phyloP scores from a whole-genome alignment of 1,284 basidiomycete genomes.

The Malassezia yamatoensis region DNA sequence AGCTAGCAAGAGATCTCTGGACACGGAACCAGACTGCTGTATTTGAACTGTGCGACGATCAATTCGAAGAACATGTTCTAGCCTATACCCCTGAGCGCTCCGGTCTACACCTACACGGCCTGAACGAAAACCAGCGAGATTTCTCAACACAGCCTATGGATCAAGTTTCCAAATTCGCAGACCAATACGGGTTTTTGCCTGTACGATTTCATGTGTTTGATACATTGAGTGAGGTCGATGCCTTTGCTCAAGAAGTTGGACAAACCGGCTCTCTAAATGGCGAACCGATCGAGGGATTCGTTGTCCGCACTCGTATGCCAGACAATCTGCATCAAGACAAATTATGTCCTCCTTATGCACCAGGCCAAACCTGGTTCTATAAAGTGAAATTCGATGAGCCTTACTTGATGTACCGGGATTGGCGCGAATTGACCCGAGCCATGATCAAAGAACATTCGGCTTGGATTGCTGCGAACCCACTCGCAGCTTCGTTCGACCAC shows the following conservation, averaged over 20 bases:
- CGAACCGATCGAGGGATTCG: slow-evolving; percentile 86
- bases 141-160: slow-evolving; percentile 58
- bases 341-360: slow-evolving; percentile 34
- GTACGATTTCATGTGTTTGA: slow-evolving; percentile 60
- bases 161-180: slow-evolving; percentile 66
- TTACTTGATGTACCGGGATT: slow-evolving; percentile 96
- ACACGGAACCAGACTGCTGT: slow-evolving; percentile 77
- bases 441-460: slow-evolving; percentile 32
- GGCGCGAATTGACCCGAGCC: slow-evolving; percentile 81
- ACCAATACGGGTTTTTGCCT: slow-evolving; percentile 80
- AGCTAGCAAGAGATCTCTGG: slow-evolving; percentile 70
- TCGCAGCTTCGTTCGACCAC: not conserved
- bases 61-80: slow-evolving; percentile 94
- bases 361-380: slow-evolving; percentile 88
- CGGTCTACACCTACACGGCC: slow-evolving; percentile 75
- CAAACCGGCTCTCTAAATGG: slow-evolving; percentile 67
- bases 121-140: slow-evolving; percentile 64
- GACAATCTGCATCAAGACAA: slow-evolving; percentile 42
- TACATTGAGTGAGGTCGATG: slow-evolving; percentile 61
- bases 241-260: slow-evolving; percentile 63
- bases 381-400: slow-evolving; percentile 99
- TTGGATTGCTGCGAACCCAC: slow-evolving; percentile 21
- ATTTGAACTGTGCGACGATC: slow-evolving; percentile 77
- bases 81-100: slow-evolving; percentile 69
- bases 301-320: slow-evolving; percentile 55